Base-by-base conservation (phyloP, 2,329 filamentous ascomycete species). In the Diplocarpon rosae region DNA sequence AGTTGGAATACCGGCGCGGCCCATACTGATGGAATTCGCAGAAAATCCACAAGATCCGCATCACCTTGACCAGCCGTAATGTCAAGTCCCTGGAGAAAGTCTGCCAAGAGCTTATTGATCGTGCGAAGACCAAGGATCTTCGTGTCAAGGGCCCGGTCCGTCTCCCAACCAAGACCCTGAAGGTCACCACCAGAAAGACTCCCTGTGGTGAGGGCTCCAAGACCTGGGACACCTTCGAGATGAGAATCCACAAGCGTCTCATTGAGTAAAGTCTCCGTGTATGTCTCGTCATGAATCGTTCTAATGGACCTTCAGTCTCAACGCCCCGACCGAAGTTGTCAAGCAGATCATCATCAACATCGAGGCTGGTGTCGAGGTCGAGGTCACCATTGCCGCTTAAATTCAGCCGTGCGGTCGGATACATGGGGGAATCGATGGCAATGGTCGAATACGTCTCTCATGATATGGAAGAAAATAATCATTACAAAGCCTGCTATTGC, bases 161-260 rank as follows among this genome's bases (percentile, higher is more conserved):
- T 66, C 84, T 95, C 64, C 88, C 92, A 63, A 95, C 89, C 76
- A 95, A 95, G 83, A 86, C 80, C 69, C 80, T 96, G 65, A 87
- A 92, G 78, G 50, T 62, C 39, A 60, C 58, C 46, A 61, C 92
- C 77, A 85, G 92, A 66, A 98, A 98, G 85, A 96, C 92, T 57
- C 92, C 92, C 69, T 92, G 85, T 74, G 92, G 92, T 85, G 92
- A 98, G 81, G 92, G 92, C 75, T 93, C 85, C 72, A 98, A 98
- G 87, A 98, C 92, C 66, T 98, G 92, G 92, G 92, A 96, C 70
- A 82, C 78, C 70, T 98, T 77, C 72, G 90, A 98, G 83, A 93
- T 98, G 88, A 84, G 90, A 75, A 94, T 95, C 69, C 88, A 95
- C 81, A 95, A 95, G 84, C 85, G 89, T 62, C 78, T 95, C 66